A percentile compares a stretch with the other conserved stretches of the same genome.
Evolutionary conservation across 225 moss, liverwort and hornwort species (phyloP).

Genomic region (Straminergon stramineum): DNA sequence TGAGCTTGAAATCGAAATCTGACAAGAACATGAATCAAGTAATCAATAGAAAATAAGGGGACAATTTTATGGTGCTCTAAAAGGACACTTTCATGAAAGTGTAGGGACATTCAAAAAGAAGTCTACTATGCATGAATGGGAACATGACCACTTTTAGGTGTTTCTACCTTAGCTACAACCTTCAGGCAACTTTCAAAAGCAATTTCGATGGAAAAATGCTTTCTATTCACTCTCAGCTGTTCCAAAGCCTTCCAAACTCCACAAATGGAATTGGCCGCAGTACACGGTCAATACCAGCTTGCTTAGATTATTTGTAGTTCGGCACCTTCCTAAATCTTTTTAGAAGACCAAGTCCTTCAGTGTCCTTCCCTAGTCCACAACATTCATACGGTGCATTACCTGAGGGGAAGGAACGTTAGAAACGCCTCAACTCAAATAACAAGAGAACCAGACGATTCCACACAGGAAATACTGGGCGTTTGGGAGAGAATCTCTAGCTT

Average conservation of each 20-base stretch:
- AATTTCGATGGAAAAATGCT: background rate
- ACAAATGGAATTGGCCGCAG: background rate
- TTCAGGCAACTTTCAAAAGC: background rate
- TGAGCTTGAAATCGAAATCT: no score
- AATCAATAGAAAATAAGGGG: no score
- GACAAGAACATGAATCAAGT: no score
- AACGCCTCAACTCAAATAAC: background rate
- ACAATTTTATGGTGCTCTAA: no score
- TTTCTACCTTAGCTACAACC: no score
- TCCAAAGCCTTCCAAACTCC: background rate
- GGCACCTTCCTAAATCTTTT: background rate
- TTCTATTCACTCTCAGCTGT: background rate
- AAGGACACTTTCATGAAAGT: no score
- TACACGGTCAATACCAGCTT: background rate
- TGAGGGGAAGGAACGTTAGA: background rate
- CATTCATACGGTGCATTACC: background rate
- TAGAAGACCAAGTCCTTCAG: background rate
- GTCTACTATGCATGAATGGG: no score
- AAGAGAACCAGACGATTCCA: background rate
- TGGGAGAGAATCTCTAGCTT: background rate
- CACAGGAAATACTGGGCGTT: background rate
- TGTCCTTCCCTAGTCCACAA: background rate
- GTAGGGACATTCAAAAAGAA: no score
- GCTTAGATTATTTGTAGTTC: background rate
- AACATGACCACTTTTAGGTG: no score